Conservation (phyloP, 495 filamentous ascomycete species). For the Trichocladium antarcticum region DNA sequence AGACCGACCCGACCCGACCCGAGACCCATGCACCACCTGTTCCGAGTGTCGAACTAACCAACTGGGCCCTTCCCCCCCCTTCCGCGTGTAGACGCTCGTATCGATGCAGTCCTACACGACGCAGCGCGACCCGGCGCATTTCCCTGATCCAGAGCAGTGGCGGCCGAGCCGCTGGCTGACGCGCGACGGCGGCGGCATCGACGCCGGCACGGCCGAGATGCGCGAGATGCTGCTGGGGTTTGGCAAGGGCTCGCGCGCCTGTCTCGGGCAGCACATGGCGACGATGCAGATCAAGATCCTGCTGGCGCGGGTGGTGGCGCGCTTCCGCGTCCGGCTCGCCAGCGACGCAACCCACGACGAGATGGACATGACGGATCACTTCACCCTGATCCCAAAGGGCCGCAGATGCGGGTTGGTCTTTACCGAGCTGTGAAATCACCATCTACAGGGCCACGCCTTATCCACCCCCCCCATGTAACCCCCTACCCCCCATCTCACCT, state of each 20-base stretch:
- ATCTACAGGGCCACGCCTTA: too few relatives aligned
- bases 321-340: neutral
- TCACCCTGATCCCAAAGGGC: constrained; percentile 6
- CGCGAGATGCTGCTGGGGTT: constrained; percentile 9
- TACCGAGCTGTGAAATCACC: neutral
- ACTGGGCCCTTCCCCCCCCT: neutral
- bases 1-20: too few relatives aligned
- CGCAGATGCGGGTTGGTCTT: constrained; percentile 3
- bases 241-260: constrained; percentile 1
- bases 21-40: too few relatives aligned
- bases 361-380: constrained; percentile 14
- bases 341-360: constrained; percentile 5
- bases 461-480: neutral
- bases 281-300: constrained; percentile 9
- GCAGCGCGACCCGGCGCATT: constrained; percentile 2
- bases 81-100: constrained; percentile 2
- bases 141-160: constrained; percentile 1
- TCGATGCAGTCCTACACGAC: constrained; percentile 5
- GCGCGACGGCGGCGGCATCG: neutral
- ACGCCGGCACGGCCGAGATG: constrained; percentile 1
- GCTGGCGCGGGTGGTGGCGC: constrained; percentile 1
- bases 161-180: too few relatives aligned
- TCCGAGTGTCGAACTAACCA: too few relatives aligned
- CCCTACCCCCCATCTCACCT: neutral
- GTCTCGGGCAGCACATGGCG: constrained; percentile 7